Base-by-base conservation (phyloP, 2,329 filamentous ascomycete species). In the Pochonia chlamydosporia region DNA sequence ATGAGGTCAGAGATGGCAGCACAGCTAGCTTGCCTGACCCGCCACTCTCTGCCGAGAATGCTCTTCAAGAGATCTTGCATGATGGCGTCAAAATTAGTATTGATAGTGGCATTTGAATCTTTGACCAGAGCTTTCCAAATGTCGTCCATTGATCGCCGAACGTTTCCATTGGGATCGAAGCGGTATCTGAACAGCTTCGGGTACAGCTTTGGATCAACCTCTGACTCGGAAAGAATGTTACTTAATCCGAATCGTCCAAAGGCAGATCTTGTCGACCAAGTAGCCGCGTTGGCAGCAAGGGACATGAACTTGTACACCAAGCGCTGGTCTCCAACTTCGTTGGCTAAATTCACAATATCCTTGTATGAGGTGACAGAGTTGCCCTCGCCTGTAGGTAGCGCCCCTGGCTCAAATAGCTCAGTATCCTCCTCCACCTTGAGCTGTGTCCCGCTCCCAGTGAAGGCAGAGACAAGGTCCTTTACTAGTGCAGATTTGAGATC, bases 271-370 rank as follows among this genome's bases (percentile, higher is more conserved):
- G 90, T 95, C 2, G 90, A 92, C 93, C 93, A 99, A 14, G 95
- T 95, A 1, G 91, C 90, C 41, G 95, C 95, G 59, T 96, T 96
- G 2, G 90, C 89, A 3, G 93, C 93, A 55, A 99, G 76, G 1
- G 91, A 92, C 93, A 99, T 99, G 69, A 99, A 97, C 51, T 91
- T 89, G 71, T 99, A 99, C 1, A 97, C 88, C n/a, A 99, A 74
- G 56, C 87, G 91, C 49, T 93, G 92, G 59, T 99, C 92, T 10
- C 93, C 93, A 28, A 96, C 91, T 68, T 99, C 93, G 37, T 92
- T 89, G n/a, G 93, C 93, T 41, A 99, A 74, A 56, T 78, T 93
- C 65, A 99, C 87, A 55, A 99, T 97, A 60, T 99, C 93, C 63
- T 95, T 96, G 71, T 99, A 99, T 0, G 92, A 97, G 0, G 89